Evolutionary conservation across 2,329 filamentous ascomycete genomes (phyloP).

Genomic region (Aureobasidium lini): DNA sequence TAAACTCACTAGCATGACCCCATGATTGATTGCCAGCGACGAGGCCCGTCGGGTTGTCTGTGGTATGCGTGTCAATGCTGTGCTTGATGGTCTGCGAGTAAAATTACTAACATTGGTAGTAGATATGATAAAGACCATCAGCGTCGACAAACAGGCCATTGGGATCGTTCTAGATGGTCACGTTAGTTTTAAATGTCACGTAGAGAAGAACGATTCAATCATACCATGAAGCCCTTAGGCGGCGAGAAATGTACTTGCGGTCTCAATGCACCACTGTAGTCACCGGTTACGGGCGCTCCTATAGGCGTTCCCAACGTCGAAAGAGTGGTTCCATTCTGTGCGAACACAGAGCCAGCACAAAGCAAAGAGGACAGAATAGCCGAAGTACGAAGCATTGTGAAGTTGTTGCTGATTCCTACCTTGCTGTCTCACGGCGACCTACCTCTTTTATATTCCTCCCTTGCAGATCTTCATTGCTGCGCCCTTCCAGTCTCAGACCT

Average conservation of each 20-base stretch:
- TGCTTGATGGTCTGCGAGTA: neutral
- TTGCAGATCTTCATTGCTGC: constrained; percentile 4
- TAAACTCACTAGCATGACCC: constrained; percentile 47
- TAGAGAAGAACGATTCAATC: neutral
- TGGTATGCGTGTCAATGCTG: neutral
- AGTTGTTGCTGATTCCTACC: neutral
- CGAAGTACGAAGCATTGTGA: constrained; percentile 2
- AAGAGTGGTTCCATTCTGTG: constrained; percentile 1
- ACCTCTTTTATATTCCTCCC: neutral
- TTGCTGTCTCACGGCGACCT: neutral
- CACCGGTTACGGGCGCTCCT: constrained; percentile 15
- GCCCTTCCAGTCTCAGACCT: neutral
- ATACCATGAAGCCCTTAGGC: constrained; percentile 15
- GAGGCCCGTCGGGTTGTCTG: constrained; percentile 43
- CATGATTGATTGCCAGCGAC: constrained; percentile 56
- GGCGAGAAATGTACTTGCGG: constrained; percentile 19
- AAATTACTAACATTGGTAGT: constrained; percentile 51
- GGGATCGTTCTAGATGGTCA: constrained; percentile 46
- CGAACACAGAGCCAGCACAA: neutral
- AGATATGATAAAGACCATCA: constrained; percentile 54
- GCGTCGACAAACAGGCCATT: constrained; percentile 56
- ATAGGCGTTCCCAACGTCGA: constrained; percentile 7
- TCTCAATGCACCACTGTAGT: constrained; percentile 17
- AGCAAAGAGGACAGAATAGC: neutral
- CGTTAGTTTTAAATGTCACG: constrained; percentile 18